phyloP scores from a whole-genome alignment of 176 grass and related monocot species.

The Thinopyrum elongatum region DNA sequence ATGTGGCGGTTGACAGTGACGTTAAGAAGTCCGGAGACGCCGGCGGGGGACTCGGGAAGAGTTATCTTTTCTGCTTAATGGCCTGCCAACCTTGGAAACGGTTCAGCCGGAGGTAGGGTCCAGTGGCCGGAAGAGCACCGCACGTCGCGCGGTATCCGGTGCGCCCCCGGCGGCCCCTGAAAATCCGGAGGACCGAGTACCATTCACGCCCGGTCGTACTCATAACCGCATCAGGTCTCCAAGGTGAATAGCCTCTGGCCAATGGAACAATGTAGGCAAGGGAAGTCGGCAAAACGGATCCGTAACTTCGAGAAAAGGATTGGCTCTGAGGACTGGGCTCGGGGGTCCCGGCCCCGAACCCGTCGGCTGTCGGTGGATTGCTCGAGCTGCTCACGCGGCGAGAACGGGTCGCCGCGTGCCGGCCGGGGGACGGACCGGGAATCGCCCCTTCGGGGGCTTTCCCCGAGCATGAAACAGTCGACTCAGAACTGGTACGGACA shows the following conservation, averaged over 20 bases:
- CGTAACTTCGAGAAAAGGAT: conserved; percentile 83
- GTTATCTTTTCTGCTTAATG: conserved; percentile 65
- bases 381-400: conserved; percentile 12
- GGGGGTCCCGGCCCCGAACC: too few relatives aligned
- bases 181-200: conserved; percentile 52
- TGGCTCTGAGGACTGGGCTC: conserved; percentile 64
- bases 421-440: conserved; percentile 18
- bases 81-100: conserved; percentile 42
- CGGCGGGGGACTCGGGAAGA: conserved; percentile 56
- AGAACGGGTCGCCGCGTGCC: conserved; percentile 25
- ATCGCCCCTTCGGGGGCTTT: not conserved
- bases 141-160: conserved; percentile 49
- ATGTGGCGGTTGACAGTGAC: conserved; percentile 44
- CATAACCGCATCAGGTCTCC: conserved; percentile 79
- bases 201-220: conserved; percentile 29
- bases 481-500: conserved; percentile 66
- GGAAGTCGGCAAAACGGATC: conserved; percentile 45
- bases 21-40: conserved; percentile 55
- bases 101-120: conserved; percentile 59
- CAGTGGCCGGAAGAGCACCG: conserved; percentile 53
- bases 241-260: conserved; percentile 48
- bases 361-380: too few relatives aligned
- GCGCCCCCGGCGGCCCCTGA: conserved; percentile 60
- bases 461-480: conserved; percentile 47
- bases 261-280: not conserved